Percentiles rank a stretch among this genome's conserved stretches.
Conservation (phyloP, 176 grass and related monocot genomes). For the Triticum aestivum region DNA sequence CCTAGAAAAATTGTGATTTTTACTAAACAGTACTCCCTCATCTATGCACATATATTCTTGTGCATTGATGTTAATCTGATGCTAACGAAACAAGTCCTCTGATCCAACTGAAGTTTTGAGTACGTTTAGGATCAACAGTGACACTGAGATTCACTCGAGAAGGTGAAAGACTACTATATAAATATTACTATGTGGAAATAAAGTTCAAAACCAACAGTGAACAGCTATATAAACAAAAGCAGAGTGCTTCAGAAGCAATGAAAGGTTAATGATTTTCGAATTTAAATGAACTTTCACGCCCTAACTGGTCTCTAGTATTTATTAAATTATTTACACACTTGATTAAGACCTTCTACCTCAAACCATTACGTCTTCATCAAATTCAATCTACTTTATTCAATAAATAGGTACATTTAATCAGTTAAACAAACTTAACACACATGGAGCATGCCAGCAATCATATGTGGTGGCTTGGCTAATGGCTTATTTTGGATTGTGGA, state of each 20-base stretch:
- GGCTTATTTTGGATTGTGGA: neutral
- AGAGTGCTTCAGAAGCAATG: neutral
- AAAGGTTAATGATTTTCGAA: neutral
- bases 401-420: constrained; percentile 3
- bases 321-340: constrained; percentile 9
- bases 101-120: neutral
- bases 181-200: neutral
- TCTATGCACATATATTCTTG: neutral
- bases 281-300: neutral
- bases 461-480: neutral
- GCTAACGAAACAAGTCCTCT: neutral
- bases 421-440: neutral
- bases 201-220: neutral
- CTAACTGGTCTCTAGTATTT: neutral
- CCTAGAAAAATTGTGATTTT: neutral
- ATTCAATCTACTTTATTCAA: neutral
- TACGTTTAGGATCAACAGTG: neutral
- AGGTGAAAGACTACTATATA: neutral
- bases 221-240: neutral
- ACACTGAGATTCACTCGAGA: neutral
- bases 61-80: neutral
- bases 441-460: neutral
- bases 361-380: neutral
- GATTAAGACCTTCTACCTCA: neutral
- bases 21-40: neutral